These are phyloP conservation scores for Dictyostelium firmibasis DNA, from an alignment of 78 protist genomes.

Conservation along the genomic window DNA sequence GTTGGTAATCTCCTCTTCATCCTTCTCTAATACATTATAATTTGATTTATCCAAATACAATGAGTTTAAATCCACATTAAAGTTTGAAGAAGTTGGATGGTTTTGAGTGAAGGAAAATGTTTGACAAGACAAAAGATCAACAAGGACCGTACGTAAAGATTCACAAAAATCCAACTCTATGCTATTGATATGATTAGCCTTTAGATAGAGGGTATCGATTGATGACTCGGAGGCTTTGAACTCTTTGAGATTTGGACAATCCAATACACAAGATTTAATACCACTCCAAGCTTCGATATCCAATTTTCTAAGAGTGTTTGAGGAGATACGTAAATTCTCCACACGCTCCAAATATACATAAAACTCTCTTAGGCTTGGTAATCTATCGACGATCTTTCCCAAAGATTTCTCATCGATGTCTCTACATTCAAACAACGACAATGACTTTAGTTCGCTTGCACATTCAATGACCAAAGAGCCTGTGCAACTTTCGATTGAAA, in stretches of 20 bases:
- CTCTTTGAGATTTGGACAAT: conserved; percentile 46
- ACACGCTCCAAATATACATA: conserved; percentile 50
- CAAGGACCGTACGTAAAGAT: conserved; percentile 6
- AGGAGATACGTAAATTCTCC: conserved; percentile 17
- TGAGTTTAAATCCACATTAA: background rate
- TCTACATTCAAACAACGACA: conserved; percentile 43
- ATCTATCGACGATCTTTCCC: background rate
- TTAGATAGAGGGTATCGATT: conserved; percentile 40
- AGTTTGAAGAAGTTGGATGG: conserved; percentile 16
- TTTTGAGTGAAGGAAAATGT: conserved; percentile 40
- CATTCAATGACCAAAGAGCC: background rate
- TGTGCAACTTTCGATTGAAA: conserved; percentile 44
- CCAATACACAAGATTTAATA: conserved; percentile 37
- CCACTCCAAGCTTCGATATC: conserved; percentile 72
- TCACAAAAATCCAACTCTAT: conserved; percentile 71
- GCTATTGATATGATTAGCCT: background rate
- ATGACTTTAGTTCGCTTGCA: background rate
- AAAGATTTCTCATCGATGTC: conserved; percentile 7
- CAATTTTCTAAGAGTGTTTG: background rate
- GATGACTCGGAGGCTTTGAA: conserved; percentile 51
- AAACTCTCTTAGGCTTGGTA: background rate
- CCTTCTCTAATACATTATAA: background rate
- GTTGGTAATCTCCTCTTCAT: background rate
- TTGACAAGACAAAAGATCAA: conserved; percentile 41
- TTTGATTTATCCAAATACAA: background rate